These are phyloP conservation scores for Thelephora terrestris DNA, from an alignment of 1,284 basidiomycete species.

Conservation along the genomic window DNA sequence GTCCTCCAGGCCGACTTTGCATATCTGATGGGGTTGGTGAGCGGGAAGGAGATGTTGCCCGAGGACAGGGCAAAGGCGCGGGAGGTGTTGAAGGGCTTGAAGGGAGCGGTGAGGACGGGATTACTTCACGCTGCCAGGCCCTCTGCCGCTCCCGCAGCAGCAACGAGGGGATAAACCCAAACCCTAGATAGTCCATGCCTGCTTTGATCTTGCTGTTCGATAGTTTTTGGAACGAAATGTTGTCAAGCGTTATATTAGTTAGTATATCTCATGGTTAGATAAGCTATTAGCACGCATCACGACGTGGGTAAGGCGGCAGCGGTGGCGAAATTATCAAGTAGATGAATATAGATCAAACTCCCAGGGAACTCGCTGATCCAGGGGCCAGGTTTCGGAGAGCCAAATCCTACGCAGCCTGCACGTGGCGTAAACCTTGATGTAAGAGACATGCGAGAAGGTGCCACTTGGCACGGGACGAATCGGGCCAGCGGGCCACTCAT, in stretches of 20 bases:
- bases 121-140: slow-evolving; percentile 4
- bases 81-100: slow-evolving; percentile 46
- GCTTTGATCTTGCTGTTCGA: too few relatives aligned
- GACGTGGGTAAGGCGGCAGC: too few relatives aligned
- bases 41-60: slow-evolving; percentile 38
- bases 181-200: too few relatives aligned
- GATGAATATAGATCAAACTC: slow-evolving; percentile 52
- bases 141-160: too few relatives aligned
- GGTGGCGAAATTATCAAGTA: slow-evolving; percentile 12
- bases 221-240: too few relatives aligned
- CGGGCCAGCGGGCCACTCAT: slow-evolving; percentile 7
- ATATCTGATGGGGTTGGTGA: slow-evolving; percentile 56
- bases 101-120: slow-evolving; percentile 30
- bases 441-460: slow-evolving; percentile 53
- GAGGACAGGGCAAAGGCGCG: slow-evolving; percentile 39
- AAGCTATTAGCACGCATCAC: not conserved
- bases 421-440: slow-evolving; percentile 72
- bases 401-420: slow-evolving; percentile 74
- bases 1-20: slow-evolving; percentile 82
- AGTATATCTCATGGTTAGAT: not conserved
- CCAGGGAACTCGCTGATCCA: slow-evolving; percentile 47
- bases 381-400: slow-evolving; percentile 50
- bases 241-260: not conserved
- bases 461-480: slow-evolving; percentile 38
- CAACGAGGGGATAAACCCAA: too few relatives aligned